Evolutionary conservation across 2,329 filamentous ascomycete genomes (phyloP).

Genomic region (Hypoxylon sp.): DNA sequence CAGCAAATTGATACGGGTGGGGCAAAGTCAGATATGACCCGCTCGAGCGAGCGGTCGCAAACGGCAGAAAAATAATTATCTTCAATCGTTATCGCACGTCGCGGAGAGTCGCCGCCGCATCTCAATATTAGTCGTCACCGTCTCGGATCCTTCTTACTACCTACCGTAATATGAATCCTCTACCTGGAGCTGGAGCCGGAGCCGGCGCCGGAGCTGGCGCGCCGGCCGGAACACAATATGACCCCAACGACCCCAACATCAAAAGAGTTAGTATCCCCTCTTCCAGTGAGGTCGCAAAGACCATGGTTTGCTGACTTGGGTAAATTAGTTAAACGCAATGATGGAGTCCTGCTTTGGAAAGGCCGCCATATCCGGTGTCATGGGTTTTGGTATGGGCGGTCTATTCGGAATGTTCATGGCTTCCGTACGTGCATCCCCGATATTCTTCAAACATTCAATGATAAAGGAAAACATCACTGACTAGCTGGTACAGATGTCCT

Average conservation of each 20-base stretch:
- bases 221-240: constrained; percentile 45
- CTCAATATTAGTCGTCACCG: neutral
- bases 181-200: constrained; percentile 48
- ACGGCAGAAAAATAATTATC: constrained; percentile 49
- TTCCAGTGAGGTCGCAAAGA: neutral
- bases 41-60: constrained; percentile 42
- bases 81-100: constrained; percentile 36
- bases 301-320: constrained; percentile 26
- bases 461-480: constrained; percentile 1
- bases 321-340: constrained; percentile 77
- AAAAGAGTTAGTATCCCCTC: constrained; percentile 61
- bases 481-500: constrained; percentile 81
- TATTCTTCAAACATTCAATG: neutral
- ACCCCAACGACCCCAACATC: constrained; percentile 66
- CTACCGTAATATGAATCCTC: constrained; percentile 49
- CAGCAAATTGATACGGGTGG: constrained; percentile 18
- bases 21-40: constrained; percentile 3
- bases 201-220: constrained; percentile 41
- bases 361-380: constrained; percentile 88
- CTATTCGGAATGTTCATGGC: constrained; percentile 99
- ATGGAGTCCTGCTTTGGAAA: constrained; percentile 97
- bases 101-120: constrained; percentile 19
- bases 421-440: constrained; percentile 73
- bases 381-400: constrained; percentile 94
- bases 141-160: neutral